Evolutionary conservation across 176 grass and related monocot genomes (phyloP).

Genomic region (Musa beccarii): DNA sequence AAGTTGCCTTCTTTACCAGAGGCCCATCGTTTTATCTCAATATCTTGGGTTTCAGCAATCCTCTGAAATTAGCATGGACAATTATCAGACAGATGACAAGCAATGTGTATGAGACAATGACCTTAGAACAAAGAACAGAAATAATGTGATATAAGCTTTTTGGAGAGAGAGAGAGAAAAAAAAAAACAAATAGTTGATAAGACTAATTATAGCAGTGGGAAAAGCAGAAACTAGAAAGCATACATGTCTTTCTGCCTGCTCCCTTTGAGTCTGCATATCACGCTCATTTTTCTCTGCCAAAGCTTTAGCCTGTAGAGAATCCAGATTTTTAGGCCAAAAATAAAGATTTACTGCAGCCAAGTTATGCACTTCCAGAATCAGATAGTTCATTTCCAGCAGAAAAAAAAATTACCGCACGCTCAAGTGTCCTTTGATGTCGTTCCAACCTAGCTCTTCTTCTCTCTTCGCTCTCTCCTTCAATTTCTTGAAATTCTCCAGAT

Average conservation of each 20-base stretch:
- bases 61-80: slow-evolving; percentile 57
- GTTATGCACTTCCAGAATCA: neutral
- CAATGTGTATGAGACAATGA: slow-evolving; percentile 5
- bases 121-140: neutral
- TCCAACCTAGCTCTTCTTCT: slow-evolving; percentile 84
- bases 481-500: slow-evolving; percentile 91
- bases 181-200: slow-evolving; percentile 2
- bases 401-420: slow-evolving; percentile 56
- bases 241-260: slow-evolving; percentile 71
- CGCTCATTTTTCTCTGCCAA: slow-evolving; percentile 65
- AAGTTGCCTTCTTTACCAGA: slow-evolving; percentile 95
- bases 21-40: slow-evolving; percentile 94
- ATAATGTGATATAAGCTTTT: neutral
- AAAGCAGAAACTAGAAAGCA: slow-evolving; percentile 2
- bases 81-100: slow-evolving; percentile 19
- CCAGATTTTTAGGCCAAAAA: neutral
- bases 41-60: slow-evolving; percentile 58
- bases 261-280: slow-evolving; percentile 51
- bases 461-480: slow-evolving; percentile 80
- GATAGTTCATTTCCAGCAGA: neutral
- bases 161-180: neutral
- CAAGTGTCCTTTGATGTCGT: slow-evolving; percentile 63
- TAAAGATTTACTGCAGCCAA: neutral
- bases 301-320: slow-evolving; percentile 50
- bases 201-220: neutral